Evolutionary conservation across 108 stramenopile species (phyloP), one percentile per base, ranked within the genome.

Genomic region (Mediolabrus comicus): DNA sequence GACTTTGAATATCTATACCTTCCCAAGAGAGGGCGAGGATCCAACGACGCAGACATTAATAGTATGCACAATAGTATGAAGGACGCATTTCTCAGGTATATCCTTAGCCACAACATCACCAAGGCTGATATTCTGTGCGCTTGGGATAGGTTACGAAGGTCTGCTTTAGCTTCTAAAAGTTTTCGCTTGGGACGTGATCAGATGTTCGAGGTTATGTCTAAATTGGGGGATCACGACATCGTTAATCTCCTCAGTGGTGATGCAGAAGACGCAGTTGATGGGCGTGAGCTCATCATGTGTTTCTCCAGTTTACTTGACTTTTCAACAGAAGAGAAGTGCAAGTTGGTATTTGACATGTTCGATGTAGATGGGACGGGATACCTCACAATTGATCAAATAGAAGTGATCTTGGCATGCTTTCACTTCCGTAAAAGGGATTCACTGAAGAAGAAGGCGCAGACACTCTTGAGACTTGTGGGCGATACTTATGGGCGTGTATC

Each of bases 341-440:
- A 69, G 53, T 70, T 92, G 29, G 72, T 86, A 30, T 92, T 94
- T 69, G 70, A 82, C 0, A 83, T 94, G 76, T 94, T 81, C 55
- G 91, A 94, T 39, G 83, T 74, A 8, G 92, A 91, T 59, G 53
- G 77, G 46, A 71, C 73, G 14, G 91, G 91, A 17, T 79, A 56
- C 62, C 46, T 89, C 4, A 43, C 67, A 26, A 29, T 70, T 3
- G 63, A 65, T 17, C 88, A 91, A 74, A 67, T 92, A 14, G 81
- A 71, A 43, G 59, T 69, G 4, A 66, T 91, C 4, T 66, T 91
- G 60, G 72, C 59, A 64, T 85, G 84, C 34, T 90, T 83, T 46
- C 83, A 91, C 70, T 54, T 91, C 34, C 53, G 61, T n/a, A 73
- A 66, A 28, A 69, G 75, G 8, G 56, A 83, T n/a, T 31, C 68